Evolutionary conservation across 352 stramenopile species (phyloP).

Genomic region (Globisporangium cederbergense): DNA sequence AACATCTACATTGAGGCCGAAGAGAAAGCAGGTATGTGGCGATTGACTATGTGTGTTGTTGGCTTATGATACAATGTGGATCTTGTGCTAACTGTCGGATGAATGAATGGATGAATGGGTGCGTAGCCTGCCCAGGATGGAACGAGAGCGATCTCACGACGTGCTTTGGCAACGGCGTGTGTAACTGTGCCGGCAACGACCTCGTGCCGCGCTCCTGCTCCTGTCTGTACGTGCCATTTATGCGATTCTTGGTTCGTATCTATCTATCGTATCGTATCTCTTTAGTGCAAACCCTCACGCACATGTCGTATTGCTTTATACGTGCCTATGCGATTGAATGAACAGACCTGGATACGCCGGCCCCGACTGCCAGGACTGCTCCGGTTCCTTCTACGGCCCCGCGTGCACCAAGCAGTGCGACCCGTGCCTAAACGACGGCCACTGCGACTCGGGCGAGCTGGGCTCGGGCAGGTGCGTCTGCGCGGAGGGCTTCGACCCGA

Average conservation of each 20-base stretch:
- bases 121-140: constrained; percentile 70
- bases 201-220: constrained; percentile 47
- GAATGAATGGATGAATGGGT: too few relatives aligned
- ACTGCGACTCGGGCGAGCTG: constrained; percentile 57
- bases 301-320: neutral
- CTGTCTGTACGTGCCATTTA: constrained; percentile 52
- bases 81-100: neutral
- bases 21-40: constrained; percentile 56
- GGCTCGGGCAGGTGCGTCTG: constrained; percentile 73
- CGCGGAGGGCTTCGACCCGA: constrained; percentile 66
- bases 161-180: constrained; percentile 71
- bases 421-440: constrained; percentile 70
- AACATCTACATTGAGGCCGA: constrained; percentile 82
- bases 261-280: neutral
- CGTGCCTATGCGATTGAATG: neutral
- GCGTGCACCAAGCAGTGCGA: constrained; percentile 56
- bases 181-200: constrained; percentile 65
- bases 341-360: constrained; percentile 52
- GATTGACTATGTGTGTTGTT: neutral
- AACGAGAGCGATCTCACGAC: constrained; percentile 37
- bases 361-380: constrained; percentile 72
- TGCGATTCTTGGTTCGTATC: neutral
- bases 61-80: neutral
- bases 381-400: constrained; percentile 50
- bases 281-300: neutral